Evolutionary conservation across 352 stramenopile genomes (phyloP), one percentile per base, ranked within the genome.

Genomic region (Globisporangium solare): DNA sequence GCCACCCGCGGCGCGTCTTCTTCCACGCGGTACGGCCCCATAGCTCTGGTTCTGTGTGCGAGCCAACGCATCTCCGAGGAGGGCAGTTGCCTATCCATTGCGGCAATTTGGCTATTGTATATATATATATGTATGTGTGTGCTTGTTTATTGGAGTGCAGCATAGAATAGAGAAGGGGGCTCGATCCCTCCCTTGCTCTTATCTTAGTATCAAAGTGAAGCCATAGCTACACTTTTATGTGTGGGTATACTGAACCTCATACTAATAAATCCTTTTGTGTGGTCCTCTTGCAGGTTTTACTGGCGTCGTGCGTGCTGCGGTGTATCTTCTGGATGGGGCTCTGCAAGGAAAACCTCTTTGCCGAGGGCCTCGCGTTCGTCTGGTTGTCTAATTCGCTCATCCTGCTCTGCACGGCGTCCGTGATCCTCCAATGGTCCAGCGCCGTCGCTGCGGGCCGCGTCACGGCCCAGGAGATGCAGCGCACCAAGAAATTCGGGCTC

Each of bases 341-440:
- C 39, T 86, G 75, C 53, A 56, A 62, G 15, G 24, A 61, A 11
- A 8, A 21, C 10, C 53, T 88, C 8, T 56, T 82, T 20, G 55
- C 64, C 1, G 17, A 61, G 0, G 74, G 73, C 1, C 32, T 77
- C 14, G 74, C 79, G 24, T 63, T 76, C 47, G 57, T 88, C 15
- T 75, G 67, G 68, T 83, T 67, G 70, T 70, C 68, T 58, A 87
- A 89, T 59, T 83, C 79, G 51, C 61, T 89, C 37, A 60, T 89
- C 12, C 42, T 89, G 60, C 66, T 89, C 37, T 88, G 79, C 53
- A 86, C 71, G 31, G 79, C 74, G 8, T 71, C 73, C 1, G 76
- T 89, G 52, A 85, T 89, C 40, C 74, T 88, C 54, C 76, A 87
- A 55, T 88, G 76, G 76, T 82, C 76, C 18, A 77, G 65, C 49